Conservation (phyloP, 2,329 filamentous ascomycete species). For the Botrytis sinoallii region DNA sequence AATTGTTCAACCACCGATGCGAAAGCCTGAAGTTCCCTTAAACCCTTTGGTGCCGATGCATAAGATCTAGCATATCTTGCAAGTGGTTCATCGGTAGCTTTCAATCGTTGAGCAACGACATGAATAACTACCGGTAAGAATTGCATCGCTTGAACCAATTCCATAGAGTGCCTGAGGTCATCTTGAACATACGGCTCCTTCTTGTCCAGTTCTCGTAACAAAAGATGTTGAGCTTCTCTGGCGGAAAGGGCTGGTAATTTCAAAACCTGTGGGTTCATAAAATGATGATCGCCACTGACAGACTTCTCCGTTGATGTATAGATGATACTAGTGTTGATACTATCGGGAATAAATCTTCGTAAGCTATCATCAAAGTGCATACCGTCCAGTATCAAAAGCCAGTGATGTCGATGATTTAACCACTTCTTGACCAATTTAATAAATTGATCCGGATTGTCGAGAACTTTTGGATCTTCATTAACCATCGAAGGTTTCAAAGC, state of each 20-base stretch:
- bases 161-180: constrained; percentile 55
- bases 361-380: constrained; percentile 59
- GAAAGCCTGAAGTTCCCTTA: constrained; percentile 49
- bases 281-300: constrained; percentile 53
- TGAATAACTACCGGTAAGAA: constrained; percentile 66
- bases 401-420: constrained; percentile 59
- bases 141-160: constrained; percentile 62
- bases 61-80: constrained; percentile 59
- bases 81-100: constrained; percentile 58
- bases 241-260: constrained; percentile 53
- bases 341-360: constrained; percentile 61
- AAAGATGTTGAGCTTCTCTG: constrained; percentile 56
- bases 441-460: constrained; percentile 44
- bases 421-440: constrained; percentile 58
- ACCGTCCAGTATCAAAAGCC: constrained; percentile 67
- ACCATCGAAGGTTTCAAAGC: constrained; percentile 40
- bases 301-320: constrained; percentile 65
- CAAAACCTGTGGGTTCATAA: constrained; percentile 56
- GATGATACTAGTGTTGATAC: constrained; percentile 60
- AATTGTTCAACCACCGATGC: constrained; percentile 50
- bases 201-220: constrained; percentile 62
- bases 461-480: constrained; percentile 35
- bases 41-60: constrained; percentile 49
- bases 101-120: constrained; percentile 60
- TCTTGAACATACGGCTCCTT: constrained; percentile 50